A percentile compares a stretch with the other conserved stretches of the same genome.
phyloP scores from a whole-genome alignment of 2,329 filamentous ascomycete species.

The Alternaria arborescens region DNA sequence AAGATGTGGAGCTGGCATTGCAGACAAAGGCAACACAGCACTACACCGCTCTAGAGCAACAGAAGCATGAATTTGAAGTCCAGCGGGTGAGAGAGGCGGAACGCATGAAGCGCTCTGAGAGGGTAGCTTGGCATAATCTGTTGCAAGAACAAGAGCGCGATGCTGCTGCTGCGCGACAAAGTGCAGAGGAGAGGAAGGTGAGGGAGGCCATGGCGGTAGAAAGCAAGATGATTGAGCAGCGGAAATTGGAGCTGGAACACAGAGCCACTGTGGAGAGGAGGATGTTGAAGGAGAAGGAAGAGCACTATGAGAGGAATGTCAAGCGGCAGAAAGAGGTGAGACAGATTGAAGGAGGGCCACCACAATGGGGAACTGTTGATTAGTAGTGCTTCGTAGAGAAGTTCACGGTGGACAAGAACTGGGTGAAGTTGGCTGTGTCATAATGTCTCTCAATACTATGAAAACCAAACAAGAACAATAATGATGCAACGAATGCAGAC shows the following conservation, averaged over 20 bases:
- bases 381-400: conserved; percentile 7
- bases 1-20: conserved; percentile 36
- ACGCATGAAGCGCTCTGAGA: conserved; percentile 42
- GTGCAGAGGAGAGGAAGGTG: conserved; percentile 35
- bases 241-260: conserved; percentile 41
- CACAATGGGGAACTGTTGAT: conserved; percentile 42
- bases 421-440: background rate
- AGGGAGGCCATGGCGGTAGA: conserved; percentile 28
- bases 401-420: background rate
- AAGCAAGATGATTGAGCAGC: conserved; percentile 30
- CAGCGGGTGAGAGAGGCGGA: conserved; percentile 43
- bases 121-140: conserved; percentile 41
- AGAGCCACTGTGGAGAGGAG: conserved; percentile 35
- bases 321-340: conserved; percentile 42
- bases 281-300: conserved; percentile 45
- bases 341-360: conserved; percentile 37
- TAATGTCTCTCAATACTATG: background rate
- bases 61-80: conserved; percentile 45
- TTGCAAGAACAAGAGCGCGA: conserved; percentile 43
- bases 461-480: conserved; percentile 1
- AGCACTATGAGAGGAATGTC: conserved; percentile 45
- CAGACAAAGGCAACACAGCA: conserved; percentile 31
- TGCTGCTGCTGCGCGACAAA: conserved; percentile 26
- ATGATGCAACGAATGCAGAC: conserved; percentile 9
- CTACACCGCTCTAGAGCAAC: conserved; percentile 34